Conservation (phyloP, 768 basidiomycete genomes). For the Podaxis rugospora region DNA sequence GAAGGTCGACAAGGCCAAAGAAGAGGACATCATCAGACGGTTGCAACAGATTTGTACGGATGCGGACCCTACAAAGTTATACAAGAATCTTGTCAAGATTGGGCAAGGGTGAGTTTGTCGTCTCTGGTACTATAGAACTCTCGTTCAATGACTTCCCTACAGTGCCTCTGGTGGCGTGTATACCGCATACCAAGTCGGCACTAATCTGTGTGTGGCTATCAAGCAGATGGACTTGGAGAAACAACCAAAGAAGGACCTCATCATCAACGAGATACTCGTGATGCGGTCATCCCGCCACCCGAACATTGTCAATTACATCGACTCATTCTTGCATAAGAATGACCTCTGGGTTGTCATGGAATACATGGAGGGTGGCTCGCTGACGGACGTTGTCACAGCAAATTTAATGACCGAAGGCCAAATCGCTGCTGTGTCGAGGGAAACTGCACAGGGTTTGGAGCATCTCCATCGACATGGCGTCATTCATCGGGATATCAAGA, state of each 20-base stretch:
- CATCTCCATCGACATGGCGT: conserved; percentile 96
- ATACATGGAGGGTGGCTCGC: conserved; percentile 95
- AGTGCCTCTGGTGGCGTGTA: conserved; percentile 98
- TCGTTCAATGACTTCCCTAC: conserved; percentile 11
- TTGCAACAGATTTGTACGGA: conserved; percentile 95
- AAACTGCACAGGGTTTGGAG: conserved; percentile 89
- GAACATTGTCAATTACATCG: conserved; percentile 99
- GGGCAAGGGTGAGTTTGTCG: conserved; percentile 80
- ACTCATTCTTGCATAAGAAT: conserved; percentile 96
- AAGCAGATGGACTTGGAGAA: conserved; percentile 99
- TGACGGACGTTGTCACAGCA: conserved; percentile 94
- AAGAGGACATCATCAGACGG: conserved; percentile 88
- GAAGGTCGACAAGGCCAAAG: conserved; percentile 76
- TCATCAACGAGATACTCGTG: conserved; percentile 99
- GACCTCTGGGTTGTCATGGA: conserved; percentile 99
- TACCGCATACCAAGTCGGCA: conserved; percentile 96
- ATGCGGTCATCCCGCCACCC: conserved; percentile 96
- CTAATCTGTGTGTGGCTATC: conserved; percentile 92
- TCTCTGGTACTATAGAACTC: conserved; percentile 8
- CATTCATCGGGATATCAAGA: conserved; percentile 99
- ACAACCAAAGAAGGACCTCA: conserved; percentile 98
- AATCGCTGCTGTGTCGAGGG: conserved; percentile 93
- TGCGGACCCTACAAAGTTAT: conserved; percentile 92
- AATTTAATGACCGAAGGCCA: conserved; percentile 98
- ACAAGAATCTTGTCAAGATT: conserved; percentile 92